Base-by-base conservation (phyloP, 2,329 filamentous ascomycete genomes). In the Verticillium tricorpus region DNA sequence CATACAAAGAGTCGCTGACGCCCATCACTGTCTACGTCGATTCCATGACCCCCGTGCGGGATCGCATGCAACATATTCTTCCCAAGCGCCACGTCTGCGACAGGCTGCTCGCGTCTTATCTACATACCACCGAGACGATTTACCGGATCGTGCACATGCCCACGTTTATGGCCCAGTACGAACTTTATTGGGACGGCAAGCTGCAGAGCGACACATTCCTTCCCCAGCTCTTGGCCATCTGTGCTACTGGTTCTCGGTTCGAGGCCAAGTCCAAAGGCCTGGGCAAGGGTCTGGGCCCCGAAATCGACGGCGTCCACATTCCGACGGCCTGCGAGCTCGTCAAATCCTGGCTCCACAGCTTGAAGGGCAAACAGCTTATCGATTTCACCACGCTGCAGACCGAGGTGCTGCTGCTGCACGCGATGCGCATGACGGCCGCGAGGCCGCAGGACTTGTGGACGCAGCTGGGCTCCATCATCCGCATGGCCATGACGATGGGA, bases 401-500 rank as follows among this genome's bases (percentile, higher is more conserved):
- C 2, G 80, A 85, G 66, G 69, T 85, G 12, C 72, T 85, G n/a
- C 74, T 84, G 4, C 69, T 85, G 35, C 81, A 84, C 64, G 81
- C 82, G 2, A 77, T 79, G 65, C 74, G 82, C 60, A 80, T 84
- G 76, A 81, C 82, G 5, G 76, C 76, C 25, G 72, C 76, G 9
- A 77, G 78, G 8, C 76, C 80, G 37, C 80, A 84, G 59, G 80
- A 83, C 59, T 75, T 79, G 0, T 86, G 83, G 83, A 78, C 79
- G 15, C 80, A 84, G 61, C 72, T 85, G n/a, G 83, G 83, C 5
- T 77, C 79, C 59, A 79, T 85, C 52, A 78, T 85, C 5, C 80
- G 83, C 17, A 82, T 83, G 74, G 83, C 82, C 34, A 85, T 85
- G 82, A 82, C 80, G 2, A 85, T 86, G 82, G 83, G 83, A 3